Base-by-base conservation (phyloP, 257 asterid species). In the Primulina eburnea region DNA sequence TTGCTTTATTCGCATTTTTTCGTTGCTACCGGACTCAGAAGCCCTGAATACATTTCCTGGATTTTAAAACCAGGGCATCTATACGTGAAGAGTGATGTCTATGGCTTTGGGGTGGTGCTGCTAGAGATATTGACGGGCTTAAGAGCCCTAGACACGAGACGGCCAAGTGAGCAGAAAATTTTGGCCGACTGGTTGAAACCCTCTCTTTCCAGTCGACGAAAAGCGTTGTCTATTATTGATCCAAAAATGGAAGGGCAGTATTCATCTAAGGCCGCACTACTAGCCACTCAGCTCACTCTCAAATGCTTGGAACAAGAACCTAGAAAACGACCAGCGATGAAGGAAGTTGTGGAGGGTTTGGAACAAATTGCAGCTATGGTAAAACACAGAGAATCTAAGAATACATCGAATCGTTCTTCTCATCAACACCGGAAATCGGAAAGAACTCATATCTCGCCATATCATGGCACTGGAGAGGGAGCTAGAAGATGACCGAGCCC, bases 81-180 rank as follows among this genome's bases (percentile, higher is more conserved):
- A 4, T 83, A 83, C 16, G 88, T 83, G 77, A 81, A 83, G 81
- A 81, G 91, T 62, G 87, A 86, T 20, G 88, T 86, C 56, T 86
- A 86, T 53, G 91, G 91, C 4, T 86, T 83, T 21, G 91, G 91
- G 0, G 88, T 86, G 57, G 91, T 86, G 81, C 78, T 86, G 74
- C 88, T 86, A 17, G 91, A 86, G 84, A 68, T 83, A 72, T 8
- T 86, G 71, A 83, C 91, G 6, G 88, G 91, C 24, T 67, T 70
- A 62, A 76, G 91, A 70, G 85, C 88, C 47, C 80, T 73, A 1
- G 87, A 86, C 37, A 55, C 65, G 1, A 71, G 9, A 73, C 79
- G 91, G 64, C 82, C 88, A 4, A 37, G 47, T 14, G 79, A 66
- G 26, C 77, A 77, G 77, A 79, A 76, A 14, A 81, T 70, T 79